Evolutionary conservation across 345 rosid species (phyloP).

Genomic region (Crucihimalaya himalaica): DNA sequence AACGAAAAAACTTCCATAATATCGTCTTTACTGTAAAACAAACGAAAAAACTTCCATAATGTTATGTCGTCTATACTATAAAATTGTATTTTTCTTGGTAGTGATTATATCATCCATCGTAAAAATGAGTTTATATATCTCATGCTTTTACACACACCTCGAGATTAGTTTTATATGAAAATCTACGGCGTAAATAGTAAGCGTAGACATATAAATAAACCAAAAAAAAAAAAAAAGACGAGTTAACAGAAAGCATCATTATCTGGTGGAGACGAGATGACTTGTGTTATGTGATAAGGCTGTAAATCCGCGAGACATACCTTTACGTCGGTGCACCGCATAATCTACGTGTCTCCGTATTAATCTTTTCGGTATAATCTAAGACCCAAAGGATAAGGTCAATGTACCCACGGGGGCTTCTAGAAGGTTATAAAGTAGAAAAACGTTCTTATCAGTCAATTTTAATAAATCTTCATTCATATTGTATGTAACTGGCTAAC

Average conservation of each 20-base stretch:
- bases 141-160: neutral
- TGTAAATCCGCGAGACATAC: constrained; percentile 20
- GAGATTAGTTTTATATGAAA: too few species aligned
- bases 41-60: too few species aligned
- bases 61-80: too few species aligned
- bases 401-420: neutral
- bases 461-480: too few species aligned
- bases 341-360: neutral
- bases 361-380: neutral
- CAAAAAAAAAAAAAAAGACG: neutral
- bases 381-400: neutral
- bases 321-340: constrained; percentile 14
- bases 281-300: constrained; percentile 15
- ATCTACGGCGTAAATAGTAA: neutral
- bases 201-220: neutral
- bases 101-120: neutral
- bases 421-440: constrained; percentile 17
- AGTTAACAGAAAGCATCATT: neutral
- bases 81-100: too few species aligned
- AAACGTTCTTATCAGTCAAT: neutral
- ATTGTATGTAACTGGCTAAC: too few species aligned
- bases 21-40: too few species aligned
- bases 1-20: too few species aligned
- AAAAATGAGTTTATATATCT: neutral
- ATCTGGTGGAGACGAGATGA: constrained; percentile 20